phyloP scores from a whole-genome alignment of 2,329 filamentous ascomycete species.

The Fusarium xylarioides region DNA sequence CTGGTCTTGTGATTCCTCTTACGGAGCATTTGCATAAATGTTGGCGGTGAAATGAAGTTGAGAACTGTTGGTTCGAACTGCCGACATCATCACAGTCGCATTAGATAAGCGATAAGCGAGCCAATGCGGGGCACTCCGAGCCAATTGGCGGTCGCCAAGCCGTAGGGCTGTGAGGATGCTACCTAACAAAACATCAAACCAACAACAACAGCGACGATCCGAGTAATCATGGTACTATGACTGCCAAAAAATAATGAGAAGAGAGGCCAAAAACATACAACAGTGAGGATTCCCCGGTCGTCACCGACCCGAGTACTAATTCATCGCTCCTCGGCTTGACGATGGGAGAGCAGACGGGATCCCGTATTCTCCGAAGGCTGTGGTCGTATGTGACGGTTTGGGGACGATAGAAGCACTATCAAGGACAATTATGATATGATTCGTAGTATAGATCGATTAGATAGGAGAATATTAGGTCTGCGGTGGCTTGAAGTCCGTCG shows the following conservation, averaged over 20 bases:
- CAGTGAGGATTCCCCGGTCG: constrained; percentile 18
- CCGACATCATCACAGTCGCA: background rate
- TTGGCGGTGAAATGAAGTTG: background rate
- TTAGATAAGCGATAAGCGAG: background rate
- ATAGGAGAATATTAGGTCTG: background rate
- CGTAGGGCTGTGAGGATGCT: background rate
- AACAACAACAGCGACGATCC: background rate
- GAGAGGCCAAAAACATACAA: constrained; percentile 8
- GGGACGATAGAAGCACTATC: background rate
- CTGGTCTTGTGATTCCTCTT: constrained; percentile 13
- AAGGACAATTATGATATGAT: accelerated
- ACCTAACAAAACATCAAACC: background rate
- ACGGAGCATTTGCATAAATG: background rate
- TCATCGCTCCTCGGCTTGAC: constrained; percentile 16
- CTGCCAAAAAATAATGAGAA: background rate
- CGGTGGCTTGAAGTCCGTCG: background rate
- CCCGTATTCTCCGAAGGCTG: constrained; percentile 18
- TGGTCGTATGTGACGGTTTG: constrained; percentile 13
- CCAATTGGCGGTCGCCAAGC: background rate
- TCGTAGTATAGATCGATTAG: background rate
- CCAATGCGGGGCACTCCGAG: background rate
- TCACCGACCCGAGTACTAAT: constrained; percentile 20
- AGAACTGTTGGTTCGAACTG: background rate
- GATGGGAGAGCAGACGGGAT: constrained; percentile 25
- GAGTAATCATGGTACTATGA: accelerated